Evolutionary conservation across 2,329 filamentous ascomycete species (phyloP), one percentile per base, ranked within the genome.

Genomic region (Mycosphaerella arachidis): DNA sequence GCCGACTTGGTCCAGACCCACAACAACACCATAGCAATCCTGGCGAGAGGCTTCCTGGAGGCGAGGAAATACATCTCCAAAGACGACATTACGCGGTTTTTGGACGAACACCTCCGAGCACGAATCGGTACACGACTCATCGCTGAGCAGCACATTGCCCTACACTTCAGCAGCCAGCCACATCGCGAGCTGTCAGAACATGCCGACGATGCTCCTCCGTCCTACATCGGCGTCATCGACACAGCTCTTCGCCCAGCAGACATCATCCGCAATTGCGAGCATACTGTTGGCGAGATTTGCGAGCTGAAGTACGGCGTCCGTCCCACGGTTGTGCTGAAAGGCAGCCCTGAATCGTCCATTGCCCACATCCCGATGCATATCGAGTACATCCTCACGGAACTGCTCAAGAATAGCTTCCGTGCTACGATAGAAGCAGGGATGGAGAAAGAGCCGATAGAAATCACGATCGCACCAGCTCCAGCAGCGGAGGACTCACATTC

Each of bases 1-100:
- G 90, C 92, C 64, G 92, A 97, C 72, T 84, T 99, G n/a, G 94
- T 99, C 0, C 86, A 92, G 61, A 97, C 93, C 1, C 94, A 99
- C 73, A 85, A 88, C 59, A 93, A 97, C 72, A 99, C 94, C 0
- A 99, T 99, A 56, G 92, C 92, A 16, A 89, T 92, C 48, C 84
- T 99, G 1, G 94, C 94, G 4, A 85, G 90, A 62, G 94, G 94
- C 1, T 97, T 99, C 73, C 82, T 97, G 48, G 94, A 99, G 75
- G 96, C 91, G 61, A 84, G 91, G 57, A 91, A 91, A 68, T 99
- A 97, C 75, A 94, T 97, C 68, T 86, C 83, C 24, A 84, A 91
- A 0, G 76, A 77, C 18, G 89, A 96, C 60, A 92, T 96, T n/a
- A 97, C 92, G 0, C 82, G 83, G 18, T 99, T 97, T 71, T 82